Conservation (phyloP, 2,329 filamentous ascomycete species). For the Monilinia vaccinii-corymbosi region DNA sequence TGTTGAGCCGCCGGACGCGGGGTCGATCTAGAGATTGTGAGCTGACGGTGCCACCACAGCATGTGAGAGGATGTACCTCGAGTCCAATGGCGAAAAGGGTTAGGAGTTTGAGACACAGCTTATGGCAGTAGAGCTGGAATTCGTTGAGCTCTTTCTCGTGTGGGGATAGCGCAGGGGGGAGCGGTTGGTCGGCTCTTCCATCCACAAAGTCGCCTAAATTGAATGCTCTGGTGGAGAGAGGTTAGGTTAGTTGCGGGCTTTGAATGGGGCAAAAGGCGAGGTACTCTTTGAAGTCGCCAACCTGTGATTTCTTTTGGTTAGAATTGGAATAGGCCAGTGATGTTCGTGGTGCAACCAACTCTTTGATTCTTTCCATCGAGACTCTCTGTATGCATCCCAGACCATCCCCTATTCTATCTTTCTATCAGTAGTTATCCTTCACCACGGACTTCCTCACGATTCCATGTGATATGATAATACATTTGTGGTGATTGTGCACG, state of each 20-base stretch:
- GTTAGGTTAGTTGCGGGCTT: neutral
- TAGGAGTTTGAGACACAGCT: conserved; percentile 64
- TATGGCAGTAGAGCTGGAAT: conserved; percentile 64
- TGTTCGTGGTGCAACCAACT: conserved; percentile 41
- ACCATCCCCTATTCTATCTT: conserved; percentile 75
- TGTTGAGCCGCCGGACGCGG: conserved; percentile 18
- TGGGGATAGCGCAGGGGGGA: conserved; percentile 54
- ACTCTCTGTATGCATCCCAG: conserved; percentile 78
- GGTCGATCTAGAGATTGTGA: conserved; percentile 19
- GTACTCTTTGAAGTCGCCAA: conserved; percentile 83
- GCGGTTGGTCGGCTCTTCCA: conserved; percentile 63
- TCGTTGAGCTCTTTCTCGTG: conserved; percentile 52
- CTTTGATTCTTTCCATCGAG: conserved; percentile 76
- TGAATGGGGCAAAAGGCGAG: neutral
- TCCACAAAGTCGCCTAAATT: conserved; percentile 73
- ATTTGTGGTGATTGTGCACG: conserved; percentile 62
- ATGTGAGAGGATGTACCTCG: conserved; percentile 36
- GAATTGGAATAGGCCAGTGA: no score
- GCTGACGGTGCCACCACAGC: neutral
- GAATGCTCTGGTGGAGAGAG: conserved; percentile 67
- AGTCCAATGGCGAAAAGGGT: conserved; percentile 72
- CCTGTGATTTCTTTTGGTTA: conserved; percentile 38
- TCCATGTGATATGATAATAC: conserved; percentile 30
- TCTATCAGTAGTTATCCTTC: conserved; percentile 9
- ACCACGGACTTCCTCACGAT: conserved; percentile 4